These are phyloP conservation scores for Lentinus tigrinus DNA, from an alignment of 768 basidiomycete genomes.

Conservation along the genomic window DNA sequence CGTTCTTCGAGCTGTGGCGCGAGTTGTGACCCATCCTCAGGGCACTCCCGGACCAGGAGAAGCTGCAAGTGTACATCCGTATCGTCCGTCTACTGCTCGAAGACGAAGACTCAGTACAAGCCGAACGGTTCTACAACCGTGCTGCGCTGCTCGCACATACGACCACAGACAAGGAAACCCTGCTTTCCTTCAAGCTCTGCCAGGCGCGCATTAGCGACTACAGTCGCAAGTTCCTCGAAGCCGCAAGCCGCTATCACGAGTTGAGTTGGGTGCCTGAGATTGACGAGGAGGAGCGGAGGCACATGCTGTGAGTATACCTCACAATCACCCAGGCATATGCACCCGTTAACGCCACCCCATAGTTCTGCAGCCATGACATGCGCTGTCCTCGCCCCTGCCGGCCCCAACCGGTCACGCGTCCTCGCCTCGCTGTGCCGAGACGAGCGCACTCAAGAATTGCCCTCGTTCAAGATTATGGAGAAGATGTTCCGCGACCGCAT, in stretches of 20 bases:
- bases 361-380: slow-evolving; percentile 93
- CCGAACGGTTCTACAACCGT: slow-evolving; percentile 97
- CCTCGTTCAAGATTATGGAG: slow-evolving; percentile 85
- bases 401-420: slow-evolving; percentile 91
- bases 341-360: neutral
- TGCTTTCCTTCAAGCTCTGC: slow-evolving; percentile 85
- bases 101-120: slow-evolving; percentile 94
- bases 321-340: neutral
- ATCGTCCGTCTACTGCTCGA: slow-evolving; percentile 93
- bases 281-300: slow-evolving; percentile 88
- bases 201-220: slow-evolving; percentile 96
- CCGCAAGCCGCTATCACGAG: slow-evolving; percentile 92
- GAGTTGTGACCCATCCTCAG: neutral
- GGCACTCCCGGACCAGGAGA: slow-evolving; percentile 65
- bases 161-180: slow-evolving; percentile 73
- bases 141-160: slow-evolving; percentile 88
- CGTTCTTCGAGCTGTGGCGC: neutral
- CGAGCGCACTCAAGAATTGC: slow-evolving; percentile 79
- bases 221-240: slow-evolving; percentile 89
- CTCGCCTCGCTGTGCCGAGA: slow-evolving; percentile 93
- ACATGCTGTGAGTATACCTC: slow-evolving; percentile 74
- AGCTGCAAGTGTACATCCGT: slow-evolving; percentile 86
- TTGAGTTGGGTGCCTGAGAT: slow-evolving; percentile 88
- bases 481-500: slow-evolving; percentile 99
- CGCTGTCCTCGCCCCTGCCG: slow-evolving; percentile 94